Conservation (phyloP, 257 asterid genomes). For the Linaria vulgaris region DNA sequence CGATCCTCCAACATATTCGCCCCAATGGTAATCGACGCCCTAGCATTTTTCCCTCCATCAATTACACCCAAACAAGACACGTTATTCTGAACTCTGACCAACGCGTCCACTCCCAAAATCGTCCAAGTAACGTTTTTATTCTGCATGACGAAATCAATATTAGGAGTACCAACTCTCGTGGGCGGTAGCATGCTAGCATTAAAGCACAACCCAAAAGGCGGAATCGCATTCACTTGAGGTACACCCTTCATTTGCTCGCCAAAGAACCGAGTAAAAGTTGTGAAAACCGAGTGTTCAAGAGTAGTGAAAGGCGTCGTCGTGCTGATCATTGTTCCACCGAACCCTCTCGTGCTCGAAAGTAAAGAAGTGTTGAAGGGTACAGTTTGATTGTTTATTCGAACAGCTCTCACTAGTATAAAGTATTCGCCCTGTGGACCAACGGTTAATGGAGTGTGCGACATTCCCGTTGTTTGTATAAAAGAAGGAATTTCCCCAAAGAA, state of each 20-base stretch:
- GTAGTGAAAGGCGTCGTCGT: conserved; percentile 47
- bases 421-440: conserved; percentile 48
- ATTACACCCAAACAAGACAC: conserved; percentile 32
- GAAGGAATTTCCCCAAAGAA: conserved; percentile 40
- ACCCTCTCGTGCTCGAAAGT: conserved; percentile 31
- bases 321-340: conserved; percentile 40
- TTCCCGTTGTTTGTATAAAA: conserved; percentile 2
- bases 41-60: conserved; percentile 28
- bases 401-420: conserved; percentile 34
- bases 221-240: conserved; percentile 31
- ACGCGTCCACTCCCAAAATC: conserved; percentile 11
- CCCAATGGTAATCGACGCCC: conserved; percentile 31
- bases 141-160: conserved; percentile 38
- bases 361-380: conserved; percentile 36
- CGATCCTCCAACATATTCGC: conserved; percentile 24
- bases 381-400: conserved; percentile 30
- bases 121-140: conserved; percentile 29
- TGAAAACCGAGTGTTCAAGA: conserved; percentile 36
- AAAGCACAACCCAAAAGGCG: conserved; percentile 51
- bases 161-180: conserved; percentile 26
- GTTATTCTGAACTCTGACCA: conserved; percentile 24
- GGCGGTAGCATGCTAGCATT: conserved; percentile 31
- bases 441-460: conserved; percentile 39
- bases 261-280: conserved; percentile 29
- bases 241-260: conserved; percentile 25